Percentiles rank a stretch among this genome's conserved stretches.
Evolutionary conservation across 2,329 filamentous ascomycete genomes (phyloP).

Genomic region (Harringtonia aguacate): DNA sequence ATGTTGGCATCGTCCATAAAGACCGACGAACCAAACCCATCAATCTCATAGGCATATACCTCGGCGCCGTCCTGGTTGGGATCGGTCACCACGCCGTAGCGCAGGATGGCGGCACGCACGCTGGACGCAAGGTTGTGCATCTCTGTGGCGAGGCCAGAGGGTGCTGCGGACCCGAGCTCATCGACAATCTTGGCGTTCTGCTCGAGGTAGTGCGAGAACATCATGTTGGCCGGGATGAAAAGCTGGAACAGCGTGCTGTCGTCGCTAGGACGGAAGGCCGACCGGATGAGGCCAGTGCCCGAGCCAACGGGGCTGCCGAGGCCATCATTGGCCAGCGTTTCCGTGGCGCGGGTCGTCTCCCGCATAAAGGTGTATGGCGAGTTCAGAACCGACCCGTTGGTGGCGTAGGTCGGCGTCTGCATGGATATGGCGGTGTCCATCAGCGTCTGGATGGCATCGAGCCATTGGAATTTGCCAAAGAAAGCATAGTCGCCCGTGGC

Average conservation of each 20-base stretch:
- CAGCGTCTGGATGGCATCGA: constrained; percentile 58
- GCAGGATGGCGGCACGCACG: constrained; percentile 20
- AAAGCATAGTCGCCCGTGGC: constrained; percentile 62
- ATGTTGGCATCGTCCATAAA: constrained; percentile 62
- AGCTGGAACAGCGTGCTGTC: constrained; percentile 80
- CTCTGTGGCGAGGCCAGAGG: constrained; percentile 31
- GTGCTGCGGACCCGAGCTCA: constrained; percentile 21
- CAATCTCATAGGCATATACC: constrained; percentile 61
- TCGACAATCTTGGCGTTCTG: constrained; percentile 35
- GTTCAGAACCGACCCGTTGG: constrained; percentile 42
- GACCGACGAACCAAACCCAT: constrained; percentile 52
- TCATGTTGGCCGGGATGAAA: constrained; percentile 84
- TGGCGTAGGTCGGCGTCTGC: constrained; percentile 61
- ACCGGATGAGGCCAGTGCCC: constrained; percentile 72
- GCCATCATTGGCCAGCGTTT: constrained; percentile 69
- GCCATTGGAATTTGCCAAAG: constrained; percentile 65
- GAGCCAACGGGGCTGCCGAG: constrained; percentile 70
- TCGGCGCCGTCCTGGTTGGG: constrained; percentile 26
- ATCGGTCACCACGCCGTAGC: constrained; percentile 36
- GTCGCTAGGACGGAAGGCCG: constrained; percentile 83
- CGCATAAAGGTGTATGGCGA: constrained; percentile 69
- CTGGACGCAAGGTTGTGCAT: constrained; percentile 50
- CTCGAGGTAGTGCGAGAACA: constrained; percentile 56
- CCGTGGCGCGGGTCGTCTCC: constrained; percentile 60
- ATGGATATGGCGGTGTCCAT: constrained; percentile 60